Base-by-base conservation (phyloP, 441 rosid genomes). In the Populus hybrid region DNA sequence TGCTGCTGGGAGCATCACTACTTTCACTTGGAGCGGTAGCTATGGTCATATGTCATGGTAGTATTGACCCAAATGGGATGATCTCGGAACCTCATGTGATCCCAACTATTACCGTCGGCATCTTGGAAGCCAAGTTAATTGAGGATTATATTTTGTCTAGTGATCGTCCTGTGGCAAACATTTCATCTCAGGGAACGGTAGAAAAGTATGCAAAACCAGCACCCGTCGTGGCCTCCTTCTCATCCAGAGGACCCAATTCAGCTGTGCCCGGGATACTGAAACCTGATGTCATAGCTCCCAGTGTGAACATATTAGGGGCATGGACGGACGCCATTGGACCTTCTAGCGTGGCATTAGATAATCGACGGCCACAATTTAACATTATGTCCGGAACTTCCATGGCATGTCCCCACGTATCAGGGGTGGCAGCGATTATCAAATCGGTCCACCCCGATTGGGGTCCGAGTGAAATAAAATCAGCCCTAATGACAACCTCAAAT, bases 361-460 rank as follows among this genome's bases (percentile, higher is more conserved):
- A 67, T 12, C 84, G 87, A 42, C 74, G 70, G 36, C 11, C 69
- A 23, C 82, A 83, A 35, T 86, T 77, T 78, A 76, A 46, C 72
- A 88, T 90, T 84, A 85, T 89, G 94, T 92, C 94, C 46, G 94
- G 94, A 73, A 92, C 94, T 8, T 90, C 94, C 82, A 92, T 92
- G 97, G 90, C 94, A 67, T 94, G 91, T 82, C 97, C 97, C 79
- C 97, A 90, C 83, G 69, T 91, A 78, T 89, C 94, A 23, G 93
- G 97, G 40, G 85, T 90, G 30, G 93, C 94, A 69, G 97, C 94
- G 38, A 74, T 88, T 69, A 77, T 92, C 76, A 90, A 87, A 81
- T 92, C 90, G 69, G 88, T 83, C 78, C 91, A 88, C 40, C 85
- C 86, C 50, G 70, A 78, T 7, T 88, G 90, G 79, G 85, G 91